Evolutionary conservation across 148 eudicot species (phyloP).

Genomic region (Vaccinium corymbosum): DNA sequence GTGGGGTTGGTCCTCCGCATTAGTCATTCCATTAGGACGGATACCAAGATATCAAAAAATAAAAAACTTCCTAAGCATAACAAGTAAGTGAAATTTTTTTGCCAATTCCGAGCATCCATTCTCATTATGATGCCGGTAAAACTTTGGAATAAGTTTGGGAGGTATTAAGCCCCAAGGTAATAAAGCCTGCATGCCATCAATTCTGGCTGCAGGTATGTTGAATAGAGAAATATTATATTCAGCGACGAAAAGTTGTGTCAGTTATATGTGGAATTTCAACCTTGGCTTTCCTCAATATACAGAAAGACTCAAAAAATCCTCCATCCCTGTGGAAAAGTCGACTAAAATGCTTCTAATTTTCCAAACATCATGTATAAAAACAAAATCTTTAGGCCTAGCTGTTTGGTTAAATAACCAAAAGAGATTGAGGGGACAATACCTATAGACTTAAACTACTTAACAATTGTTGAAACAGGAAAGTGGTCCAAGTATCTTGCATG

Average conservation of each 20-base stretch:
- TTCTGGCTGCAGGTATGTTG: constrained; percentile 2
- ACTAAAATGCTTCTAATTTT: neutral
- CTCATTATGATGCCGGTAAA: neutral
- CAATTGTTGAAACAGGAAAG: neutral
- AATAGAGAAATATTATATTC: neutral
- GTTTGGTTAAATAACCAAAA: neutral
- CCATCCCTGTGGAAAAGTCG: neutral
- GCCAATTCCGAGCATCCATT: neutral
- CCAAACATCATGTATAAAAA: neutral
- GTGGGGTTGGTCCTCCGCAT: neutral
- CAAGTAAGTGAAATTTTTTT: neutral
- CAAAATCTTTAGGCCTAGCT: neutral
- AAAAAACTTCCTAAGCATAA: neutral
- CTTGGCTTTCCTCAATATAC: neutral
- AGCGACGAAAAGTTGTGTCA: neutral
- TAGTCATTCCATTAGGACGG: neutral
- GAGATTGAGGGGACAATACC: neutral
- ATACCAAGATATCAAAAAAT: neutral
- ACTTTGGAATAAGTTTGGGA: neutral
- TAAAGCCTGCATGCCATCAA: neutral
- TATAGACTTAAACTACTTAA: neutral
- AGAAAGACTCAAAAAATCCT: neutral
- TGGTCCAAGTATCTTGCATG: neutral
- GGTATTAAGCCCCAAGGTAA: neutral
- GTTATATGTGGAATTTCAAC: neutral